These are phyloP conservation scores for Adansonia madagascariensis DNA, from an alignment of 441 rosid species.

Conservation along the genomic window DNA sequence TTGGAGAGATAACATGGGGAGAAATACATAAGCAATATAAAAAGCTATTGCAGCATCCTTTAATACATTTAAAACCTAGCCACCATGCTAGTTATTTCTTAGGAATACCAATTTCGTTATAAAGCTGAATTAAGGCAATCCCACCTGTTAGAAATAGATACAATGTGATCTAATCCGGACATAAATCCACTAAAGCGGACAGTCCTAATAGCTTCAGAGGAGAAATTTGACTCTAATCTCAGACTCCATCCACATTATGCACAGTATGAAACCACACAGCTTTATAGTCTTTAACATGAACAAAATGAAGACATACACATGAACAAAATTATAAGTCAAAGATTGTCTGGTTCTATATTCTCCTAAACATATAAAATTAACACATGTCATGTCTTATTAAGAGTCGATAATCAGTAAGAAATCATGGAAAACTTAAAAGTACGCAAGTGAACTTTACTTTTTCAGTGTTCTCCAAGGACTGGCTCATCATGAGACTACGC, in stretches of 20 bases:
- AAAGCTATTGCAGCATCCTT: neutral
- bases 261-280: neutral
- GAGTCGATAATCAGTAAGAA: neutral
- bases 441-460: slow-evolving; percentile 44
- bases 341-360: neutral
- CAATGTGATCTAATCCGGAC: slow-evolving; percentile 1
- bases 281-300: neutral
- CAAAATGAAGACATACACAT: neutral
- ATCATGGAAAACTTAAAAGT: neutral
- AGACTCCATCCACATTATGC: neutral
- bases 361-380: neutral
- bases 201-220: neutral
- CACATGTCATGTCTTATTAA: neutral
- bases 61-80: neutral
- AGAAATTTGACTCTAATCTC: slow-evolving; percentile 4
- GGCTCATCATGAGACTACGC: slow-evolving; percentile 78
- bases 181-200: neutral
- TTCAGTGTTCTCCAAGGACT: slow-evolving; percentile 74
- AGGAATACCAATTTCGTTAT: neutral
- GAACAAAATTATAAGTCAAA: neutral
- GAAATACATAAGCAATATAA: neutral
- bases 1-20: neutral
- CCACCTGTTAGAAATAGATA: neutral
- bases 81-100: slow-evolving; percentile 5
- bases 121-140: neutral